These are phyloP conservation scores for Trypanosoma congolense DNA, from an alignment of 208 protist species.

Conservation along the genomic window DNA sequence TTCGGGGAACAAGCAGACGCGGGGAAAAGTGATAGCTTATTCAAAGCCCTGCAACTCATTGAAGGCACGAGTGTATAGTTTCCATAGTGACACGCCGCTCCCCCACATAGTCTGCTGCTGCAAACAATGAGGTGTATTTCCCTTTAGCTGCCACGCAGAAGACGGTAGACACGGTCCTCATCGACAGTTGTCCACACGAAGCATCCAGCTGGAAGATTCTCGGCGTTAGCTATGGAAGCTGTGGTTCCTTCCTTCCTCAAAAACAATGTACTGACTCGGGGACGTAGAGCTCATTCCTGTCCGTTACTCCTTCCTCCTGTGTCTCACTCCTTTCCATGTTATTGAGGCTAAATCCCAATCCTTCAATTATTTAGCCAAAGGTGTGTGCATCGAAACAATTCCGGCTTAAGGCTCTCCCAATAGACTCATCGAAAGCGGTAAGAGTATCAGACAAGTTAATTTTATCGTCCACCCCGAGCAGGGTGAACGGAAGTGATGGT, in stretches of 20 bases:
- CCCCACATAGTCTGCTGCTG: conserved; percentile 58
- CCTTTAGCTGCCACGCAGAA: conserved; percentile 56
- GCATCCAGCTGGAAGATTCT: conserved; percentile 34
- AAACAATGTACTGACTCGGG: conserved; percentile 61
- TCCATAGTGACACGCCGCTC: conserved; percentile 50
- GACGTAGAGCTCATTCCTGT: conserved; percentile 47
- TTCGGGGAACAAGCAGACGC: conserved; percentile 50
- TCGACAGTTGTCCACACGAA: conserved; percentile 78
- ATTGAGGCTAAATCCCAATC: conserved; percentile 5
- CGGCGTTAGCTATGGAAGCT: conserved; percentile 41
- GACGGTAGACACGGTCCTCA: conserved; percentile 73
- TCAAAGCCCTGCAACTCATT: conserved; percentile 24
- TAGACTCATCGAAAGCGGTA: not conserved
- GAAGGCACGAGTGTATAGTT: conserved; percentile 58
- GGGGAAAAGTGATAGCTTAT: conserved; percentile 55
- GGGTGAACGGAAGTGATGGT: not conserved
- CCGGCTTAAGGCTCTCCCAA: not conserved
- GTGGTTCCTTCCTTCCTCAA: conserved; percentile 21
- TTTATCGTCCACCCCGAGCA: not conserved
- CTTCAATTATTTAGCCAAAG: not conserved
- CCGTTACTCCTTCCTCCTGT: not conserved
- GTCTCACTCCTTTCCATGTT: not conserved
- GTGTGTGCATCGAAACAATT: not conserved
- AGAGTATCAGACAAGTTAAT: not conserved
- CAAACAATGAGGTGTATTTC: conserved; percentile 56